Percentiles rank a stretch among this genome's conserved stretches.
Conservation (phyloP, 2,329 filamentous ascomycete genomes). For the Ophiobolus disseminans region DNA sequence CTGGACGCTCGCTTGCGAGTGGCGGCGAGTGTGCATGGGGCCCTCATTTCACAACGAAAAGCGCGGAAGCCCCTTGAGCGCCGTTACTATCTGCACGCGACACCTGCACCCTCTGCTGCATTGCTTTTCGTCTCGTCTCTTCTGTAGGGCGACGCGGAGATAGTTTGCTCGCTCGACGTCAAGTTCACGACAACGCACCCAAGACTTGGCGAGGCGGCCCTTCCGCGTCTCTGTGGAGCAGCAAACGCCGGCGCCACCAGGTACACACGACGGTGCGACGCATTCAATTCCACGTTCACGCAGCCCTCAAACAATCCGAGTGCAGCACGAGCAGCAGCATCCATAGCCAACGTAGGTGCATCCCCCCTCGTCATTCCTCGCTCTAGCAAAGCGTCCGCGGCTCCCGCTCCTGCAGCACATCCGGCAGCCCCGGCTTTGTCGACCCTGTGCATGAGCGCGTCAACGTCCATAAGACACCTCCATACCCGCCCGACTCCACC, state of each 20-base stretch:
- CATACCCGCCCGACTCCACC: neutral
- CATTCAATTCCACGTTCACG: neutral
- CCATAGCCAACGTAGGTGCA: slow-evolving; percentile 23
- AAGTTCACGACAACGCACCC: slow-evolving; percentile 8
- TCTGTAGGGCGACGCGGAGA: too few relatives aligned
- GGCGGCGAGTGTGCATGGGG: slow-evolving; percentile 15
- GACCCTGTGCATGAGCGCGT: slow-evolving; percentile 14
- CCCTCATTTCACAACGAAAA: slow-evolving; percentile 34
- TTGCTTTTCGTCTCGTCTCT: too few relatives aligned
- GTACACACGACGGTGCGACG: slow-evolving; percentile 1
- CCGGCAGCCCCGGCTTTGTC: slow-evolving; percentile 33
- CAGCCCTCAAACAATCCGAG: neutral
- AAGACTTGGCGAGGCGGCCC: slow-evolving; percentile 11
- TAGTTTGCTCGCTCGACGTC: too few relatives aligned
- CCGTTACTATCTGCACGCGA: slow-evolving; percentile 7
- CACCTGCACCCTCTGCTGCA: slow-evolving; percentile 7
- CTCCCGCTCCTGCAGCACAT: slow-evolving; percentile 27
- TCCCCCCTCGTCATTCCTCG: slow-evolving; percentile 4
- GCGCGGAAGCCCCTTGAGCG: slow-evolving; percentile 15
- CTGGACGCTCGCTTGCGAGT: slow-evolving; percentile 17
- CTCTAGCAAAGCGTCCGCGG: slow-evolving; percentile 20
- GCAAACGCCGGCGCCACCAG: slow-evolving; percentile 13
- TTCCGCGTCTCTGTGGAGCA: neutral
- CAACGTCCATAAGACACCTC: slow-evolving; percentile 8
- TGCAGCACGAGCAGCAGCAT: neutral